Evolutionary conservation across 768 basidiomycete species (phyloP), one percentile per base, ranked within the genome.

Genomic region (Exidia glandulosa): DNA sequence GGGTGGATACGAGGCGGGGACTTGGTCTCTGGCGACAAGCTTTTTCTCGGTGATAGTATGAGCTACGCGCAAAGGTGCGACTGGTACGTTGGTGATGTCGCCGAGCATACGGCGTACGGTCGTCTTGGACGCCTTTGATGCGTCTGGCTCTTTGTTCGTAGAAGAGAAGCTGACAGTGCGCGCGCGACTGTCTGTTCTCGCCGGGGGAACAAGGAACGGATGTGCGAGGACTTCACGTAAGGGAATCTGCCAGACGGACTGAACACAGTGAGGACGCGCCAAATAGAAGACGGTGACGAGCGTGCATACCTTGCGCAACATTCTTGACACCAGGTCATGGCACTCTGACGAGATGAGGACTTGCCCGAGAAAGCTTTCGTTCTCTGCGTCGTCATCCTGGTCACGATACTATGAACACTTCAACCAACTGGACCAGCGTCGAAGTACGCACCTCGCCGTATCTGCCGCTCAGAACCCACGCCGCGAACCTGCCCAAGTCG

Each of bases 191-290:
- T 12, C 16, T 45, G 6, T 19, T 45, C 16, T 45, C 41, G 9
- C 19, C 19, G 6, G 7, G 34, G 7, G 41, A 19, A 3, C 41
- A 41, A 76, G 70, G 61, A 74, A 76, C 0, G 72, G 66, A 63
- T 75, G 74, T 9, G 68, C 61, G 3, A 64, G 47, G 3, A 73
- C 61, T 7, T 63, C 64, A 25, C 68, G 61, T 10, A 71, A 61
- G 19, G 67, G 66, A 7, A 70, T 69, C 32, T 71, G 67, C 10
- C 65, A 58, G 12, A 67, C 61, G 3, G 77, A 19, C 41, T 45
- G 41, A 19, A n/a, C n/a, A n/a, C n/a, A n/a, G n/a, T n/a, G n/a
- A n/a, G n/a, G n/a, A n/a, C n/a, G n/a, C n/a, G n/a, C n/a, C n/a
- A n/a, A n/a, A n/a, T n/a, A n/a, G n/a, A n/a, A n/a, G n/a, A n/a